A percentile compares a stretch with the other conserved stretches of the same genome.
phyloP scores from a whole-genome alignment of 306 rosid species.

The Begonia peltatifolia region DNA sequence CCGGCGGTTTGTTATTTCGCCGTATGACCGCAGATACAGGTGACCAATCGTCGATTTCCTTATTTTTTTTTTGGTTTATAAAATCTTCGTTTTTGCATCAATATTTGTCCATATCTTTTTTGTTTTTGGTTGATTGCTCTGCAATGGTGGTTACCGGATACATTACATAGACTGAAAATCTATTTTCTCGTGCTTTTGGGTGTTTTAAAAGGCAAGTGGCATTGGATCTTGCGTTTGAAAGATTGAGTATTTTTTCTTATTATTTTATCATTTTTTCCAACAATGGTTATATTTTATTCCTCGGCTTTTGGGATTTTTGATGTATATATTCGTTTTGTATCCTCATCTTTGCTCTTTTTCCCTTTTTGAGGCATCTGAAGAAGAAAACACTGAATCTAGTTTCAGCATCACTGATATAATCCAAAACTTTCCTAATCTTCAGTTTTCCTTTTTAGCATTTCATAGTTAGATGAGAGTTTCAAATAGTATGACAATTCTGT shows the following conservation, averaged over 20 bases:
- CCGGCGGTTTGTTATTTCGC: slow-evolving; percentile 28
- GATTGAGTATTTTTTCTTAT: neutral
- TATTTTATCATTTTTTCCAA: no score
- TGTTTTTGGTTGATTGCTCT: neutral
- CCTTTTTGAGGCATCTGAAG: no score
- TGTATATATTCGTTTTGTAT: no score
- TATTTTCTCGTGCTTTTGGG: neutral
- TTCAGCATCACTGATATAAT: no score
- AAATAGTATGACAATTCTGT: no score
- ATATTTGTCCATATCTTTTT: neutral
- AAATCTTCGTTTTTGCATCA: neutral
- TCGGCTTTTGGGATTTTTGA: no score
- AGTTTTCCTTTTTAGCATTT: no score
- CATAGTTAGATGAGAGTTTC: no score
- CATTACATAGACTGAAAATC: neutral
- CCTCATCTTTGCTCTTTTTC: no score
- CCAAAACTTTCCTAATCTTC: no score
- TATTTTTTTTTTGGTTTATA: neutral
- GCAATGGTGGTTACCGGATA: neutral
- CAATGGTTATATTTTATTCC: no score
- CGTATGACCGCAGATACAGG: slow-evolving; percentile 84
- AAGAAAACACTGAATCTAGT: no score
- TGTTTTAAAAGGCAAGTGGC: slow-evolving; percentile 2
- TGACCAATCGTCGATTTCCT: neutral
- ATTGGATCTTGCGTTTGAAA: slow-evolving; percentile 3